These are phyloP conservation scores for Penicillium bialowiezense DNA, from an alignment of 495 filamentous ascomycete species.

Conservation along the genomic window DNA sequence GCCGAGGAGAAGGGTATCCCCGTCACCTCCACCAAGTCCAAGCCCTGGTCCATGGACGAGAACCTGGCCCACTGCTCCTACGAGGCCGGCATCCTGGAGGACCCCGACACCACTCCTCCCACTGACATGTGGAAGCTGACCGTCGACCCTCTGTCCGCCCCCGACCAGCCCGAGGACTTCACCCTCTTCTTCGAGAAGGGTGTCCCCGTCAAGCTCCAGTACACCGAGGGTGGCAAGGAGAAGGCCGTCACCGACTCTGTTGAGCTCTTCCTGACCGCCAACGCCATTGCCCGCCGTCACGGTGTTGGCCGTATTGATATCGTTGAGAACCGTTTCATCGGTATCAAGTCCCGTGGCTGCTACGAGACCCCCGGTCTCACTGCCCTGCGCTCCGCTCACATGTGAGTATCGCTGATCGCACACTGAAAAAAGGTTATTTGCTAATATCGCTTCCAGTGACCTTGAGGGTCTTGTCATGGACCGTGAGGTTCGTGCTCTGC, in stretches of 20 bases:
- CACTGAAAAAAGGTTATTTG: neutral
- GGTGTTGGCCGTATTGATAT: slow-evolving; percentile 91
- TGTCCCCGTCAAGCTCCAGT: slow-evolving; percentile 69
- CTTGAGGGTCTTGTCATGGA: slow-evolving; percentile 85
- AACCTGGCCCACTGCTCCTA: slow-evolving; percentile 91
- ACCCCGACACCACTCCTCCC: slow-evolving; percentile 57
- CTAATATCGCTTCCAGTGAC: slow-evolving; percentile 44
- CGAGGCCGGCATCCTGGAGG: slow-evolving; percentile 69
- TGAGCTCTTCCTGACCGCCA: slow-evolving; percentile 75
- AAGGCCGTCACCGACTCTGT: slow-evolving; percentile 72
- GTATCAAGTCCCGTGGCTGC: slow-evolving; percentile 84
- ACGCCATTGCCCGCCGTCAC: slow-evolving; percentile 71
- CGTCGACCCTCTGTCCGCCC: slow-evolving; percentile 70
- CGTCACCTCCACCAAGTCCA: slow-evolving; percentile 81
- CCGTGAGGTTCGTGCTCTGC: slow-evolving; percentile 75
- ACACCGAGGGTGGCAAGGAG: slow-evolving; percentile 40
- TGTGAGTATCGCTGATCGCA: slow-evolving; percentile 31
- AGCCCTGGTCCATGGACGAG: slow-evolving; percentile 80
- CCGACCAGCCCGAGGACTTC: slow-evolving; percentile 73
- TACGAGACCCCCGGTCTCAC: slow-evolving; percentile 81
- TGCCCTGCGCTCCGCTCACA: slow-evolving; percentile 70
- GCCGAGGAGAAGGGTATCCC: slow-evolving; percentile 76
- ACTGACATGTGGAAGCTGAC: slow-evolving; percentile 85
- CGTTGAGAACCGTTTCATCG: slow-evolving; percentile 84
- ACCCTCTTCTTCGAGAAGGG: slow-evolving; percentile 82